Base-by-base conservation (phyloP, 2,329 filamentous ascomycete species). In the Fusarium zealandicum region DNA sequence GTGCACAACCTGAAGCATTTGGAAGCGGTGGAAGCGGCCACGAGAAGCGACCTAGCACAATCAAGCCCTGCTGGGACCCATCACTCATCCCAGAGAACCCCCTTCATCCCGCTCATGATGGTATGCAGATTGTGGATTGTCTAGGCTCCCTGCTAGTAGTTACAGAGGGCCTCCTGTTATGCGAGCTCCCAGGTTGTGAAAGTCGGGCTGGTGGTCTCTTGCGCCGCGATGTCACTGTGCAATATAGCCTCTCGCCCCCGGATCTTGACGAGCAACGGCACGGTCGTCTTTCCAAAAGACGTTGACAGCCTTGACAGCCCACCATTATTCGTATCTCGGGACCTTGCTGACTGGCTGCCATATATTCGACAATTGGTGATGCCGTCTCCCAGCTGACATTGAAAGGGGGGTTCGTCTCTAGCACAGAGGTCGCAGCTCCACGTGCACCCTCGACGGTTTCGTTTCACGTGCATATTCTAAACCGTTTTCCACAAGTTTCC, bases 401-500 rank as follows among this genome's bases (percentile, higher is more conserved):
- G 17, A 40, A 31, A 52, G 16, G 27, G 27, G 12, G 40, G 22
- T 30, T 30, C 44, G 16, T 48, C 13, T 37, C 48, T 31, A 33
- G 31, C 47, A 46, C 41, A 46, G 40, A 57, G 27, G 39, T 33
- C 39, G 8, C 28, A 30, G n/a, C 10, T 48, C 53, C 32, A 46
- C 45, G 59, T 62, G 59, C 59, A 41, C 54, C 9, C 38, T 37
- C 20, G 37, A 47, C 39, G 33, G 32, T 17, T 56, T 56, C 25
- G 59, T 59, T 56, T 62, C 59, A 63, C 35, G 36, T 41, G 42
- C 43, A 39, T 42, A 54, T 49, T 59, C 59, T 22, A 42, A 47
- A 37, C 30, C 4, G 43, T 58, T 5, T 32, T 47, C 44, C 35
- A 47, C 40, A 55, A 14, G 18, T 8, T 5, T 39, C 31, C 35